Conservation (phyloP, 164 flowering plant genomes). For the Kingdonia uniflora region DNA sequence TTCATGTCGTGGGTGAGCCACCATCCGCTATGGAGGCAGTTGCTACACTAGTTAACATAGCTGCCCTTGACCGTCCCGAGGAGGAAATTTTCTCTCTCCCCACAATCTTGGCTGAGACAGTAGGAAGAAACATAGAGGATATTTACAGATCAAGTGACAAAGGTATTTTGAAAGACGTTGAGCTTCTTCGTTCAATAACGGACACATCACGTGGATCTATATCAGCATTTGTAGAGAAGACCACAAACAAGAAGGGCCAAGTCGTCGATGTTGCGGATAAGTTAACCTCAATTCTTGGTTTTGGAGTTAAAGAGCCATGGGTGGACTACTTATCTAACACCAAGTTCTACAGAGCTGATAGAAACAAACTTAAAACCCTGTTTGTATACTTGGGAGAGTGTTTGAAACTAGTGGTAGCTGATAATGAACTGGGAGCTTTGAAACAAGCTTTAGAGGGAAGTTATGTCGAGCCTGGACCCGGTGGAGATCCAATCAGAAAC, state of each 20-base stretch:
- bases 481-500: conserved; percentile 97
- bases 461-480: conserved; percentile 96
- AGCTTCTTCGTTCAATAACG: conserved; percentile 78
- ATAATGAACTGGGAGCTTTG: conserved; percentile 86
- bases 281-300: conserved; percentile 72
- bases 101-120: conserved; percentile 60
- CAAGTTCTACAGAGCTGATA: conserved; percentile 69
- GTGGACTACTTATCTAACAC: conserved; percentile 73
- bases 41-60: conserved; percentile 96
- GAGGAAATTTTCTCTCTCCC: conserved; percentile 74
- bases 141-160: conserved; percentile 79
- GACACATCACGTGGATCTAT: conserved; percentile 88
- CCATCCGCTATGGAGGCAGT: conserved; percentile 99
- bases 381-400: conserved; percentile 78
- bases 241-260: conserved; percentile 88
- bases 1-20: conserved; percentile 97
- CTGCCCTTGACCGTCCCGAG: conserved; percentile 90
- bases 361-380: conserved; percentile 65
- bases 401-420: conserved; percentile 81
- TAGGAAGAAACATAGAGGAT: conserved; percentile 80
- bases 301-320: conserved; percentile 91
- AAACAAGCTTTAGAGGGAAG: conserved; percentile 95
- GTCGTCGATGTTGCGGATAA: conserved; percentile 76
- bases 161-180: conserved; percentile 81
- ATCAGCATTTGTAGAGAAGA: conserved; percentile 60